A percentile compares a stretch with the other conserved stretches of the same genome.
These are phyloP conservation scores for Ailanthus altissimus DNA, from an alignment of 345 rosid genomes.

Conservation along the genomic window DNA sequence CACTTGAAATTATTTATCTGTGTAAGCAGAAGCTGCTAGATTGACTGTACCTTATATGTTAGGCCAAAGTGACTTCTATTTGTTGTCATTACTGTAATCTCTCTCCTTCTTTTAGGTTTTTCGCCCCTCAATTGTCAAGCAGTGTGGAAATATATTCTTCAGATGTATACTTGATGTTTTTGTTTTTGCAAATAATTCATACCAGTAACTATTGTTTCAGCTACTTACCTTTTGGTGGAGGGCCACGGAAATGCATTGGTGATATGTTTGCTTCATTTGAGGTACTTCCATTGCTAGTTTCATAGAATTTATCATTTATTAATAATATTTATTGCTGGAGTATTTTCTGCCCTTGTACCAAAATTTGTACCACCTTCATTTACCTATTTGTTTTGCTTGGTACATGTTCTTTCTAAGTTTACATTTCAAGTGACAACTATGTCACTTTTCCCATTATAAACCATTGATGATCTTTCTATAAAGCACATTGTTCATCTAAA, in stretches of 20 bases:
- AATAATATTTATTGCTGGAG: not conserved
- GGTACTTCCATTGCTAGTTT: conserved; percentile 42
- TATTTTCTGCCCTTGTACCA: not conserved
- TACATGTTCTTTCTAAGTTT: not conserved
- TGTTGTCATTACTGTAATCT: not conserved
- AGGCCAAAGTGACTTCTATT: not conserved
- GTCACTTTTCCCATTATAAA: not conserved
- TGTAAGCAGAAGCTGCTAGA: not conserved
- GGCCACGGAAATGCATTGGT: conserved; percentile 92
- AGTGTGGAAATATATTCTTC: not conserved
- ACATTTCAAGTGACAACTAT: not conserved
- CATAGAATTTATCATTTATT: not conserved
- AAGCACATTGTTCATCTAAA: not conserved
- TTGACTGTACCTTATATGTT: not conserved
- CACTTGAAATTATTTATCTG: not conserved
- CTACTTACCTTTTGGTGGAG: conserved; percentile 98
- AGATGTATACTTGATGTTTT: not conserved
- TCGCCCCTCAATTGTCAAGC: not conserved
- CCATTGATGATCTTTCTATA: not conserved
- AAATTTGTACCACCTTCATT: not conserved
- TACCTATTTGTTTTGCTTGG: conserved; percentile 5
- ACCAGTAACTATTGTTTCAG: conserved; percentile 36
- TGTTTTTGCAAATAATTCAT: conserved; percentile 4
- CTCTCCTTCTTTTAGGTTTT: not conserved
- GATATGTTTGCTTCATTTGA: conserved; percentile 95